Evolutionary conservation across 2,329 filamentous ascomycete genomes (phyloP).

Genomic region (Ceratocystis eucalypticola): DNA sequence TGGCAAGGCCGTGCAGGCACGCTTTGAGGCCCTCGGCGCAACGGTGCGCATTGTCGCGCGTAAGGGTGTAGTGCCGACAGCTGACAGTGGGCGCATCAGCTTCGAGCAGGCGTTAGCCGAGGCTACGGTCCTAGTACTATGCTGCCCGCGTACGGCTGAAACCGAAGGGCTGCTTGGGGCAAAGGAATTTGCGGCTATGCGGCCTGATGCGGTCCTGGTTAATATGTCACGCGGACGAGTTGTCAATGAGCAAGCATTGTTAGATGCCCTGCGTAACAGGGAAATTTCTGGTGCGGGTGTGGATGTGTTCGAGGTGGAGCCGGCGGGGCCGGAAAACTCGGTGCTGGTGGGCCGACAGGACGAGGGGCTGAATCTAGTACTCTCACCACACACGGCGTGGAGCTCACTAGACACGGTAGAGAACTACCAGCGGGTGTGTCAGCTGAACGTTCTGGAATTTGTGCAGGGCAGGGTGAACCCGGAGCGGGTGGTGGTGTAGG

Average conservation of each 20-base stretch:
- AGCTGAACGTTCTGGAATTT: constrained; percentile 14
- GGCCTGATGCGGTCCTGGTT: constrained; percentile 55
- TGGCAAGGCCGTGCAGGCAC: constrained; percentile 6
- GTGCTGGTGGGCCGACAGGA: constrained; percentile 1
- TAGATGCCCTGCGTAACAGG: constrained; percentile 55
- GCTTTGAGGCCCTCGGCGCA: constrained; percentile 7
- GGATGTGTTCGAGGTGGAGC: constrained; percentile 68
- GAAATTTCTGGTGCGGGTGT: constrained; percentile 64
- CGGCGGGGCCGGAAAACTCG: constrained; percentile 33
- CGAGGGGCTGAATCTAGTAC: constrained; percentile 15
- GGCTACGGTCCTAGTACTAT: constrained; percentile 66
- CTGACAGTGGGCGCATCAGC: neutral
- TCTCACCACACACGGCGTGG: constrained; percentile 20
- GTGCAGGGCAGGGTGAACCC: constrained; percentile 6
- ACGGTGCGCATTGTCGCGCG: constrained; percentile 10
- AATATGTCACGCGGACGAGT: constrained; percentile 73
- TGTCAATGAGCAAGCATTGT: constrained; percentile 60
- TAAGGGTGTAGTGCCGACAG: neutral
- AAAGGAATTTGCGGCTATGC: constrained; percentile 43
- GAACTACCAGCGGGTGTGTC: constrained; percentile 19
- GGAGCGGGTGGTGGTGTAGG: constrained; percentile 11
- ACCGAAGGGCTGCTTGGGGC: constrained; percentile 55
- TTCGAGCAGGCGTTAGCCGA: constrained; percentile 44
- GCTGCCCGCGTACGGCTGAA: constrained; percentile 65
- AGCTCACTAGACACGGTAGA: constrained; percentile 18